Evolutionary conservation across 2,329 filamentous ascomycete genomes (phyloP), one percentile per base, ranked within the genome.

Genomic region (Claviceps lovelessii): DNA sequence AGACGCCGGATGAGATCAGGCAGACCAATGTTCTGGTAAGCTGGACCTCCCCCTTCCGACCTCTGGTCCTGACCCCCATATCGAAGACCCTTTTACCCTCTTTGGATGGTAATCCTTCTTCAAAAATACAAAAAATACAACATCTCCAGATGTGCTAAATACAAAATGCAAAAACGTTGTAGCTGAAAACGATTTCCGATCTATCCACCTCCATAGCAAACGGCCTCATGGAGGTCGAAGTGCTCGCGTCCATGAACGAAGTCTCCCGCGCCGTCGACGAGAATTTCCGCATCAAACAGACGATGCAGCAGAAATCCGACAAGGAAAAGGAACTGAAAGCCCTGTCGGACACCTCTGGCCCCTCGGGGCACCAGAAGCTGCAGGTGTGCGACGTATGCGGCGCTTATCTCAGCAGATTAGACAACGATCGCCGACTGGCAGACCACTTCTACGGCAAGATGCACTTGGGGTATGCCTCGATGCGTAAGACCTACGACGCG

Each of bases 381-480:
- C 93, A 98, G 69, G 93, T 98, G 49, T 98, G 93, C 76, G 93
- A 98, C 70, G 93, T 97, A 1, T 98, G 93, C 69, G 93, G 93
- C 58, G 93, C 93, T 6, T 98, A 97, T 68, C 78, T 98, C 42
- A 90, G 84, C 58, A 76, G 93, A 28, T 78, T 98, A 37, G 93
- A 98, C 67, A 98, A 98, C 66, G 93, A 98, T 68, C 81, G 93
- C 41, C 80, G 93, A 35, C 70, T 98, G 65, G 93, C 93, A 23
- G 93, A 98, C 67, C 93, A 98, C 69, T 98, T 98, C 68, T 97
- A 96, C 70, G 93, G 93, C 28, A 98, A 98, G 76, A 98, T 98
- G 93, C 93, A 98, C 67, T 73, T 98, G 55, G 93, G 93, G 0
- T 98, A 97, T 68, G 93, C 93, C 17, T 88, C 95, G 72, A 98